phyloP scores from a whole-genome alignment of 169 alveolate genomes.

The Cyclospora cayetanensis region DNA sequence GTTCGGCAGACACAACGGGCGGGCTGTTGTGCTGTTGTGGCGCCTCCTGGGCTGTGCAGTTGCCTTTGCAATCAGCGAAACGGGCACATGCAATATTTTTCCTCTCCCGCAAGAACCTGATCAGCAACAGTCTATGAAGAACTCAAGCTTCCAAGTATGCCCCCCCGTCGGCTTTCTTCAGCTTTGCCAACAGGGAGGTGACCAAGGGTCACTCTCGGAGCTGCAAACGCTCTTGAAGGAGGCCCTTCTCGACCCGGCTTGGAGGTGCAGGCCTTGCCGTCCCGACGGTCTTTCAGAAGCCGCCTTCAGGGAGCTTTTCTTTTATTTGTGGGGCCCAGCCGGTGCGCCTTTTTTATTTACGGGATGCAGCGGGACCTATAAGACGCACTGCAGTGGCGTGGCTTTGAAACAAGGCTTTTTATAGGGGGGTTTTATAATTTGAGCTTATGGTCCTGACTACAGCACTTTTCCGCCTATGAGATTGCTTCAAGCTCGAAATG shows the following conservation, averaged over 20 bases:
- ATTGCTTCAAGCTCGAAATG: no score
- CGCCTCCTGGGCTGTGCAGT: no score
- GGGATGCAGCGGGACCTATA: no score
- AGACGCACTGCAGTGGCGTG: no score
- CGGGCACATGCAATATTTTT: not conserved
- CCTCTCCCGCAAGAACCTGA: not conserved
- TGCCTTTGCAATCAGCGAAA: not conserved
- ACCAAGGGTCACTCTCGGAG: not conserved
- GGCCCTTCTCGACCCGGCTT: not conserved
- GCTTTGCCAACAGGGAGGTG: not conserved
- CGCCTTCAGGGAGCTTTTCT: not conserved
- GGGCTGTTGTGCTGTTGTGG: no score
- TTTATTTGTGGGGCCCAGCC: constrained; percentile 15
- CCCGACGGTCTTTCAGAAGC: not conserved
- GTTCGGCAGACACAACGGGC: no score
- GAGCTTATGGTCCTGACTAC: no score
- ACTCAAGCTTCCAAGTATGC: no score
- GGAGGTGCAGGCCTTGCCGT: not conserved
- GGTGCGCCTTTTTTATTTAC: not conserved
- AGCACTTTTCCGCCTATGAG: no score
- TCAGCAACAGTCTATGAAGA: not conserved
- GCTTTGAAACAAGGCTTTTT: no score
- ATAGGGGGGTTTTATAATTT: no score
- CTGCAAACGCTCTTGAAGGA: not conserved
- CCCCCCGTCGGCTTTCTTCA: not conserved